These are phyloP conservation scores for Dioszegia crocea DNA, from an alignment of 768 basidiomycete genomes.

Conservation along the genomic window DNA sequence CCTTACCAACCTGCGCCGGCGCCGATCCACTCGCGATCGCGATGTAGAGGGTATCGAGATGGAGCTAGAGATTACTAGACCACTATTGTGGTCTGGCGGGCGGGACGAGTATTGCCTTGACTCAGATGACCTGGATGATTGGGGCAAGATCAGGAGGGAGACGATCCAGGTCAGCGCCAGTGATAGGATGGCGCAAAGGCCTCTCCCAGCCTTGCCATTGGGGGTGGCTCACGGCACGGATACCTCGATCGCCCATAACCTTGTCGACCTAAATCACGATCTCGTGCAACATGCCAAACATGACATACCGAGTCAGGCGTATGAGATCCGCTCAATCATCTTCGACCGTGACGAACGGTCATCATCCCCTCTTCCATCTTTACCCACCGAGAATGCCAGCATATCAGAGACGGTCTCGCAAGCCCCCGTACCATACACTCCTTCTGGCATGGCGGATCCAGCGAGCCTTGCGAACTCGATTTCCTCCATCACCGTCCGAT, in stretches of 20 bases:
- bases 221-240: too few relatives aligned
- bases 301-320: conserved; percentile 5
- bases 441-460: too few relatives aligned
- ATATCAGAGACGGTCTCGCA: background rate
- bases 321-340: conserved; percentile 30
- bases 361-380: background rate
- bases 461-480: too few relatives aligned
- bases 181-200: background rate
- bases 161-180: background rate
- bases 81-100: background rate
- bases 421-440: background rate
- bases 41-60: background rate
- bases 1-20: background rate
- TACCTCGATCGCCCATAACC: background rate
- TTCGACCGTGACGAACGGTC: conserved; percentile 10
- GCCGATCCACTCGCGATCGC: background rate
- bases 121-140: background rate
- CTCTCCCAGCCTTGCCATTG: too few relatives aligned
- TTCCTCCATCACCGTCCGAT: too few relatives aligned
- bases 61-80: background rate
- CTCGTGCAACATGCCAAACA: background rate
- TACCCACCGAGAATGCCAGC: background rate
- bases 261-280: background rate
- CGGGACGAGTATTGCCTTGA: background rate
- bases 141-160: background rate